Evolutionary conservation across 345 rosid genomes (phyloP).

Genomic region (Moricandia moricandioides): DNA sequence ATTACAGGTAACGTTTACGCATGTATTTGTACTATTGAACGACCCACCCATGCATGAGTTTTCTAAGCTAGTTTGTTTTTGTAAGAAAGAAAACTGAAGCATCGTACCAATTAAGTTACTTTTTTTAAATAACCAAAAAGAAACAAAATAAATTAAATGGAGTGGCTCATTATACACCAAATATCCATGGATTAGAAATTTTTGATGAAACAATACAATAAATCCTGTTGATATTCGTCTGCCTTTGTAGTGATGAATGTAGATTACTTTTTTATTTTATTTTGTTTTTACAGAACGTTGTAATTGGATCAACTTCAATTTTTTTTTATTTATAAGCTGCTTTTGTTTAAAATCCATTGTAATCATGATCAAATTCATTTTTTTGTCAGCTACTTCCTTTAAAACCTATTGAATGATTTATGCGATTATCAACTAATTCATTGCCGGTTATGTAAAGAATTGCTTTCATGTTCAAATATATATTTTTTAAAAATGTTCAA

Average conservation of each 20-base stretch:
- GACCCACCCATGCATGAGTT: background rate
- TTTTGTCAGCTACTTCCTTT: too few relatives aligned
- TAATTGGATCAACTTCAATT: background rate
- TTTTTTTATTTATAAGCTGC: background rate
- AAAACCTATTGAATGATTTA: too few relatives aligned
- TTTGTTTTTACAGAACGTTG: background rate
- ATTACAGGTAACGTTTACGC: slow-evolving; percentile 32
- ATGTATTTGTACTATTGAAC: background rate
- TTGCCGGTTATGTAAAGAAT: background rate
- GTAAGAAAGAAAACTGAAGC: background rate
- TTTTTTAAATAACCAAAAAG: background rate
- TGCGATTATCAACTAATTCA: background rate
- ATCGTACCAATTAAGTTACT: background rate
- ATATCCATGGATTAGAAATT: background rate
- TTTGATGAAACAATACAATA: background rate
- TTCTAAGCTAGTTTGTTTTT: background rate
- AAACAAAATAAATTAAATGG: background rate
- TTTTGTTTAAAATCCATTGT: background rate
- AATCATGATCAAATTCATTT: too few relatives aligned
- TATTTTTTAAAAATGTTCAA: too few relatives aligned
- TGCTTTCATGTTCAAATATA: background rate
- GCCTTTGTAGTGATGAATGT: background rate
- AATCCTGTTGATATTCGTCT: background rate
- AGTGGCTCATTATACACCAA: background rate
- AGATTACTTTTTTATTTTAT: background rate